Base-by-base conservation (phyloP, 306 rosid genomes). In the Styphnolobium japonicum region DNA sequence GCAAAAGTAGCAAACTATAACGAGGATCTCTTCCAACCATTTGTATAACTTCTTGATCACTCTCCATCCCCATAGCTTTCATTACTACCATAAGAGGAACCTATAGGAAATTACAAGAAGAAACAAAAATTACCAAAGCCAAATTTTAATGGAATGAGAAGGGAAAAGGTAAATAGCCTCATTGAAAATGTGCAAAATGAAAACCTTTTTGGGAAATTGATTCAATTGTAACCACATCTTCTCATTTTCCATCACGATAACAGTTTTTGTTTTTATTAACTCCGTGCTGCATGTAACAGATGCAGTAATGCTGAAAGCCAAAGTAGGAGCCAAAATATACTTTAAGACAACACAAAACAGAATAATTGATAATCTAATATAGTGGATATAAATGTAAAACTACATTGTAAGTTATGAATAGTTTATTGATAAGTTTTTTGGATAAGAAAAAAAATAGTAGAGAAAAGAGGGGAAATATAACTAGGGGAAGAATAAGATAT, bases 21-120 rank as follows among this genome's bases (percentile, higher is more conserved):
- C 92, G 90, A 49, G 96, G 96, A 88, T 92, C 97, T 82, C 98
- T 88, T 82, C 98, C 98, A 76, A 94, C 53, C 97, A 94, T 92
- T 76, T 92, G 97, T 29, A 86, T 80, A 56, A 94, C 90, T 88
- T 94, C 97, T 86, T 94, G 98, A 82, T 89, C 92, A 72, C 89
- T 83, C 80, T 88, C 88, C 97, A 94, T 92, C 79, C 97, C 98
- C 98, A 92, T 92, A 76, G 92, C 98, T 85, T 92, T 91, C 92
- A 94, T 86, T 80, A 92, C 97, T 21, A 82, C 84, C 92, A 90
- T 88, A 49, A 90, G 88, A 65, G 97, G 95, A 79, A 90, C 89
- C 98, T 93, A 75, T 23, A 75, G 66, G 67, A 77, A 58, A 67
- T 62, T 34, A 42, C 6, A 55, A 45, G 33, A 71, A 48, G 15